These are phyloP conservation scores for Rauvolfia tetraphylla DNA, from an alignment of 257 asterid genomes.

Conservation along the genomic window DNA sequence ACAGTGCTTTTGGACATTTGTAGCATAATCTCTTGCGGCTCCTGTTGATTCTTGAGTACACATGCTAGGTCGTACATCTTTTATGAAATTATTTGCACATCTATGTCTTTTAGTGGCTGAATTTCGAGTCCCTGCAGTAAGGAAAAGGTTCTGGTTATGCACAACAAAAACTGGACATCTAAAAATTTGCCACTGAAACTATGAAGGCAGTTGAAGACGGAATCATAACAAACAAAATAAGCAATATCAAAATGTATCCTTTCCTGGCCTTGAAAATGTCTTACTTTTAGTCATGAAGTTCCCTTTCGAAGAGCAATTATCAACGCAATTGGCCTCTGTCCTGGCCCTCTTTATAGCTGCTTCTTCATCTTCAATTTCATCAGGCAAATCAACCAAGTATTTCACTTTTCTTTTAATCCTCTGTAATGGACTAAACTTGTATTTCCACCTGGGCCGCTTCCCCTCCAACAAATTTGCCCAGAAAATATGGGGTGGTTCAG, in stretches of 20 bases:
- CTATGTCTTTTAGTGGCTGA: slow-evolving; percentile 12
- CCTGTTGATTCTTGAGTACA: not conserved
- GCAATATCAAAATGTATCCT: slow-evolving; percentile 23
- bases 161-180: not conserved
- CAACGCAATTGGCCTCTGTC: slow-evolving; percentile 17
- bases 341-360: slow-evolving; percentile 23
- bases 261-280: slow-evolving; percentile 13
- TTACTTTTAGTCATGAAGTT: slow-evolving; percentile 12
- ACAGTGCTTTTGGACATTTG: not conserved
- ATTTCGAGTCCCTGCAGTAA: slow-evolving; percentile 17
- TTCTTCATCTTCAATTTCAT: slow-evolving; percentile 13
- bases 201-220: not conserved
- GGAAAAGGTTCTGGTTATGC: not conserved
- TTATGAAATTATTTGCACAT: not conserved
- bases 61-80: not conserved
- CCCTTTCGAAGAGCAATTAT: not conserved
- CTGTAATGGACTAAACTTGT: slow-evolving; percentile 24
- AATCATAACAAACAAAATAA: slow-evolving; percentile 4
- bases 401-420: slow-evolving; percentile 31
- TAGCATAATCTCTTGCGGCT: not conserved
- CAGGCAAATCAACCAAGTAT: slow-evolving; percentile 7
- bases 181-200: not conserved
- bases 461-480: slow-evolving; percentile 48
- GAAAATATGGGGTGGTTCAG: slow-evolving; percentile 35
- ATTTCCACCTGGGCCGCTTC: slow-evolving; percentile 48